These are phyloP conservation scores for Dalbergia cultrata DNA, from an alignment of 306 rosid genomes.

Conservation along the genomic window DNA sequence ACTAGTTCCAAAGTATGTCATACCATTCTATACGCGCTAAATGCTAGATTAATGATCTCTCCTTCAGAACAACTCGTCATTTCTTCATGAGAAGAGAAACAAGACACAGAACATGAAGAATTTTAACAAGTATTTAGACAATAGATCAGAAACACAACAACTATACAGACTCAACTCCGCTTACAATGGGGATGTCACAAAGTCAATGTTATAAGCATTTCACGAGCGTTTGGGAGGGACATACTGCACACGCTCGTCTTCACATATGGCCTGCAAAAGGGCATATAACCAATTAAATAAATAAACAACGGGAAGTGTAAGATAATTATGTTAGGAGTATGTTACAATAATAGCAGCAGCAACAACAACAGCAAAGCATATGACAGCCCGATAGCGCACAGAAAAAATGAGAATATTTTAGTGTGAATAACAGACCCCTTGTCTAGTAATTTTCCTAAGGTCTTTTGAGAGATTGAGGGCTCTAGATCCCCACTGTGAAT, in stretches of 20 bases:
- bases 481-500: no score
- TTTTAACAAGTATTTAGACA: background rate
- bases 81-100: conserved; percentile 19
- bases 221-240: conserved; percentile 74
- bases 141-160: conserved; percentile 17
- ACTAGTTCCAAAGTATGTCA: no score
- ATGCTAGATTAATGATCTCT: background rate
- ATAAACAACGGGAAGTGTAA: background rate
- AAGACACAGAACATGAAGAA: background rate
- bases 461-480: no score
- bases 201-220: conserved; percentile 34
- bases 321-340: no score
- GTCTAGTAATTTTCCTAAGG: no score
- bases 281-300: background rate
- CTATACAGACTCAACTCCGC: conserved; percentile 19
- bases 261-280: conserved; percentile 73
- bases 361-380: no score
- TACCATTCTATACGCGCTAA: background rate
- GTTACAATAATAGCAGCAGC: no score
- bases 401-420: no score
- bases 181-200: background rate
- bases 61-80: background rate
- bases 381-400: no score
- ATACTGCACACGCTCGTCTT: conserved; percentile 80
- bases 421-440: no score